Evolutionary conservation across 2,329 filamentous ascomycete genomes (phyloP).

Genomic region (Sclerotinia nivalis): DNA sequence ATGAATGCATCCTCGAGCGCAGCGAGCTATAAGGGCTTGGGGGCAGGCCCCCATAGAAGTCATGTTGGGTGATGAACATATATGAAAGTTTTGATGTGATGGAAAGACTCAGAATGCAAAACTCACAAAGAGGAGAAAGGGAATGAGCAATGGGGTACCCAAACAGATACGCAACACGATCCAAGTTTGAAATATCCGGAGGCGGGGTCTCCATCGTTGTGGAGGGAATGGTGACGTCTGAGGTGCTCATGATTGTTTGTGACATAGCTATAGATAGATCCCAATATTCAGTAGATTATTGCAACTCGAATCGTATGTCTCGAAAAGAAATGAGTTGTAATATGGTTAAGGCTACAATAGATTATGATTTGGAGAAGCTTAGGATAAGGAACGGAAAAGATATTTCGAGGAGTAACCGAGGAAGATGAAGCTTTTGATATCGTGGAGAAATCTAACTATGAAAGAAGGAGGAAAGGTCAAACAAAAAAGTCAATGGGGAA

Average conservation of each 20-base stretch:
- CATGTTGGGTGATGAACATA: background rate
- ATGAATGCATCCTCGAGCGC: background rate
- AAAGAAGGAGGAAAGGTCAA: conserved; percentile 3
- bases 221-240: conserved; percentile 18
- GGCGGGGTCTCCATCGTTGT: conserved; percentile 28
- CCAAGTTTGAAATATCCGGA: conserved; percentile 30
- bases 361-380: background rate
- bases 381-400: background rate
- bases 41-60: background rate
- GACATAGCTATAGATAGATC: conserved; percentile 21
- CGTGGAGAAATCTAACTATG: background rate
- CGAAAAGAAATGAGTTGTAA: background rate
- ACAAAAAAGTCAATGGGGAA: background rate
- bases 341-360: background rate
- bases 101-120: background rate
- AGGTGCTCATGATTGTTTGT: conserved; percentile 16
- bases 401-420: background rate
- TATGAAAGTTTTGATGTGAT: background rate
- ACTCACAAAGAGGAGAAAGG: conserved; percentile 44
- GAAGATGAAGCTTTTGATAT: conserved; percentile 8
- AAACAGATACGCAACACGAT: conserved; percentile 51
- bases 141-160: conserved; percentile 58
- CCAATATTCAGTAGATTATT: background rate
- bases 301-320: conserved; percentile 5
- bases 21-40: background rate